Evolutionary conservation across 495 filamentous ascomycete genomes (phyloP).

Genomic region (Xylaria sp.): DNA sequence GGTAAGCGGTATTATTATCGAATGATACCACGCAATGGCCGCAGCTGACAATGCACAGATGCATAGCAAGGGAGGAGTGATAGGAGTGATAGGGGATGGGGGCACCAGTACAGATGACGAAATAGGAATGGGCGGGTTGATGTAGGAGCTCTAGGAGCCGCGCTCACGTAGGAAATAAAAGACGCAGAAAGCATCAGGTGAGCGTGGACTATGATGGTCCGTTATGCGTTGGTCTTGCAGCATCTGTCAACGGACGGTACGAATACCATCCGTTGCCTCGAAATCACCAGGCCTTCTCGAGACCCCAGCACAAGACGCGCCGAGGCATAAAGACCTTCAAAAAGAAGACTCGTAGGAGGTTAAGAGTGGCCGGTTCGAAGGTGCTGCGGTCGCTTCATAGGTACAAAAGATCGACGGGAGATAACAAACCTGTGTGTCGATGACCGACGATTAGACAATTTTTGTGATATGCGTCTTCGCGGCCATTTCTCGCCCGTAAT

Average conservation of each 20-base stretch:
- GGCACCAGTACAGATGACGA: not conserved
- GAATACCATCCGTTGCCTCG: conserved; percentile 38
- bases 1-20: not conserved
- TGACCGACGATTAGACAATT: not conserved
- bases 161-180: conserved; percentile 50
- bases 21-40: conserved; percentile 3
- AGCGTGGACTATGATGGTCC: conserved; percentile 65
- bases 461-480: not conserved
- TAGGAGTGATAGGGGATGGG: not conserved
- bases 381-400: conserved; percentile 41
- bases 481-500: not conserved
- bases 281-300: conserved; percentile 52
- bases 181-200: conserved; percentile 39
- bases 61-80: not conserved
- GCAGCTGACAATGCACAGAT: conserved; percentile 13
- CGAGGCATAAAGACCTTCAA: conserved; percentile 53
- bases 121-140: conserved; percentile 27
- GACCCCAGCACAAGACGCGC: conserved; percentile 57
- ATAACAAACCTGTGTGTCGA: conserved; percentile 14
- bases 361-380: conserved; percentile 51
- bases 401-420: not conserved
- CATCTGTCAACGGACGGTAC: conserved; percentile 37
- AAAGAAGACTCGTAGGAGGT: conserved; percentile 50
- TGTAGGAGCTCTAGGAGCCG: conserved; percentile 64
- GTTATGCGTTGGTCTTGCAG: conserved; percentile 52